Conservation (phyloP, 768 basidiomycete genomes). For the Galerina sulciceps region DNA sequence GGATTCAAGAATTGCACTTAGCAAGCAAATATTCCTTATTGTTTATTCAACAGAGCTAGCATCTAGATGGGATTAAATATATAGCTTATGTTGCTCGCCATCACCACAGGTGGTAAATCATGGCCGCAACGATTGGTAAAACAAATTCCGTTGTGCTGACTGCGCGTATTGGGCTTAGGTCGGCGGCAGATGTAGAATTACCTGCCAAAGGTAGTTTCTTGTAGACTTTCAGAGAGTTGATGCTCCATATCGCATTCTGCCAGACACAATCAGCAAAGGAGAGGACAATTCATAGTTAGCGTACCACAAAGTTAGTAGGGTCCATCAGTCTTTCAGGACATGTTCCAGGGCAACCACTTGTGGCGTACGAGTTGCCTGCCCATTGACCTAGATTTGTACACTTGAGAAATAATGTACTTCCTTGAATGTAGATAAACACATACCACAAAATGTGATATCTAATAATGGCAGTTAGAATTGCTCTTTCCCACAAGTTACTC, state of each 20-base stretch:
- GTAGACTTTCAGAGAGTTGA: conserved; percentile 82
- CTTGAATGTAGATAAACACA: conserved; percentile 16
- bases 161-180: neutral
- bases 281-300: conserved; percentile 26
- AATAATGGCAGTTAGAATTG: neutral
- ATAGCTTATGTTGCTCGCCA: neutral
- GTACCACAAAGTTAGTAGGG: conserved; percentile 72
- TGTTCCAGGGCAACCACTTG: conserved; percentile 75
- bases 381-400: conserved; percentile 61
- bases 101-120: conserved; percentile 2
- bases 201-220: conserved; percentile 44
- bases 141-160: neutral
- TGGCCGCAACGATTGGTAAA: neutral
- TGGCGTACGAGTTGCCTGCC: conserved; percentile 80
- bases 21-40: too few species aligned
- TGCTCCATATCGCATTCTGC: conserved; percentile 83
- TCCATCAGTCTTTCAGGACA: conserved; percentile 64
- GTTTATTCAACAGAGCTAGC: neutral
- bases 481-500: conserved; percentile 19
- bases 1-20: too few species aligned
- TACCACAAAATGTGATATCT: conserved; percentile 89
- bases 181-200: conserved; percentile 3
- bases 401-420: neutral
- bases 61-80: neutral
- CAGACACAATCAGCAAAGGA: neutral